Percentiles rank a stretch among this genome's conserved stretches.
Evolutionary conservation across 495 filamentous ascomycete species (phyloP).

Genomic region (Penicillium steckii): DNA sequence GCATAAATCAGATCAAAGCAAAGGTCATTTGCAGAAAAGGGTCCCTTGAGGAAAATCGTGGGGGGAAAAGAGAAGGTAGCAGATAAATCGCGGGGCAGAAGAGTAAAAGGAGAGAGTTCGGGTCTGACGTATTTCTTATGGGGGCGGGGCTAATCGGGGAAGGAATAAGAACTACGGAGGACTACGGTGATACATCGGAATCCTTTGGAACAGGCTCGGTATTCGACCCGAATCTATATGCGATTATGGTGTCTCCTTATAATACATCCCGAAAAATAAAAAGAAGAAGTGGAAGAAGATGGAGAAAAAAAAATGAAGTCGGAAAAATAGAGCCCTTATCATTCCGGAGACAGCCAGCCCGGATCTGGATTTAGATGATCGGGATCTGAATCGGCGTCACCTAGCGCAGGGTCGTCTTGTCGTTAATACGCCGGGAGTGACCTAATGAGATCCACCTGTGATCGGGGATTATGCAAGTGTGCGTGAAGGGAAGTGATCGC

Average conservation of each 20-base stretch:
- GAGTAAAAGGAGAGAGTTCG: constrained; percentile 19
- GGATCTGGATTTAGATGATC: constrained; percentile 13
- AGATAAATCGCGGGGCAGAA: constrained; percentile 18
- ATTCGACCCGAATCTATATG: constrained; percentile 23
- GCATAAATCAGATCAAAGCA: constrained; percentile 12
- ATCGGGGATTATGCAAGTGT: neutral
- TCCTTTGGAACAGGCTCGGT: constrained; percentile 13
- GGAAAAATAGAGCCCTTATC: constrained; percentile 8
- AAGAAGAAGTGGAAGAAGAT: neutral
- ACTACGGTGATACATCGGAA: constrained; percentile 28
- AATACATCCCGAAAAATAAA: constrained; percentile 19
- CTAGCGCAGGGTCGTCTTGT: constrained; percentile 2
- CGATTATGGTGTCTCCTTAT: constrained; percentile 15
- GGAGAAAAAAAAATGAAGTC: neutral
- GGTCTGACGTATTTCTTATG: constrained; percentile 30
- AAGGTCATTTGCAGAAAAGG: constrained; percentile 13
- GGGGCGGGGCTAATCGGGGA: constrained; percentile 23
- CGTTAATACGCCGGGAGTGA: neutral
- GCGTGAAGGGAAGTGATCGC: neutral
- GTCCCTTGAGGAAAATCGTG: constrained; percentile 3
- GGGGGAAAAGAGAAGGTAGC: neutral
- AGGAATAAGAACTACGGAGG: constrained; percentile 14
- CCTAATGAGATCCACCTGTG: neutral
- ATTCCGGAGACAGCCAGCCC: constrained; percentile 16
- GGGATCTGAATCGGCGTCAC: neutral